phyloP scores from a whole-genome alignment of 106 monocot genomes.

The Triglochin maritima region DNA sequence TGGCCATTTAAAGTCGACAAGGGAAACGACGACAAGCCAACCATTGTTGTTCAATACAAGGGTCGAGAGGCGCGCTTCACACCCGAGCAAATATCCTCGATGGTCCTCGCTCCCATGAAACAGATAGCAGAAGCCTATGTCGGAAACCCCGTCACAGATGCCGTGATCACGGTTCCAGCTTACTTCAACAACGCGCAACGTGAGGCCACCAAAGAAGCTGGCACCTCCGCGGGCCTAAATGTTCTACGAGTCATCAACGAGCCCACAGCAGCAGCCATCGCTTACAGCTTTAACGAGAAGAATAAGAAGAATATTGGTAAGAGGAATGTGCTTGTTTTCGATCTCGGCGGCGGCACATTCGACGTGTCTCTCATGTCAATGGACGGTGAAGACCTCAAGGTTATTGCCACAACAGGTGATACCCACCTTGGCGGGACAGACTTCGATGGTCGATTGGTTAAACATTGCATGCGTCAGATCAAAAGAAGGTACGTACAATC shows the following conservation, averaged over 20 bases:
- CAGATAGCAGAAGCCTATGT: constrained; percentile 11
- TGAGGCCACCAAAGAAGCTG: constrained; percentile 24
- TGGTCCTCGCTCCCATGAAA: constrained; percentile 14
- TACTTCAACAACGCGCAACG: constrained; percentile 30
- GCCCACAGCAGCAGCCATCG: constrained; percentile 25
- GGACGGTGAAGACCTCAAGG: constrained; percentile 1
- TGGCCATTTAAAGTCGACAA: constrained; percentile 22
- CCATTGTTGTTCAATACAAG: constrained; percentile 13
- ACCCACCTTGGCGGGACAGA: constrained; percentile 23
- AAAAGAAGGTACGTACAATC: constrained; percentile 10
- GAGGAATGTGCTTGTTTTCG: constrained; percentile 17
- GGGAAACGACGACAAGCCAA: constrained; percentile 10
- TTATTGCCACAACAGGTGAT: constrained; percentile 18
- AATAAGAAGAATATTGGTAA: background rate
- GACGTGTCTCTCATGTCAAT: constrained; percentile 21
- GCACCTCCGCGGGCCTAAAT: constrained; percentile 14
- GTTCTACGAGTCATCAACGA: constrained; percentile 57
- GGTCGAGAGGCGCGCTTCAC: constrained; percentile 7
- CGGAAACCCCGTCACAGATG: constrained; percentile 4
- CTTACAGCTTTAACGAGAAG: constrained; percentile 13
- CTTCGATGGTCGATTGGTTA: constrained; percentile 17
- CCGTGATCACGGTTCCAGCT: constrained; percentile 19
- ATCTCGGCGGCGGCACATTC: constrained; percentile 68
- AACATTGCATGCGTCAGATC: constrained; percentile 6
- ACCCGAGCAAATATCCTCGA: constrained; percentile 21